phyloP scores from a whole-genome alignment of 176 grass and related monocot species.

The Eragrostis nindensis region DNA sequence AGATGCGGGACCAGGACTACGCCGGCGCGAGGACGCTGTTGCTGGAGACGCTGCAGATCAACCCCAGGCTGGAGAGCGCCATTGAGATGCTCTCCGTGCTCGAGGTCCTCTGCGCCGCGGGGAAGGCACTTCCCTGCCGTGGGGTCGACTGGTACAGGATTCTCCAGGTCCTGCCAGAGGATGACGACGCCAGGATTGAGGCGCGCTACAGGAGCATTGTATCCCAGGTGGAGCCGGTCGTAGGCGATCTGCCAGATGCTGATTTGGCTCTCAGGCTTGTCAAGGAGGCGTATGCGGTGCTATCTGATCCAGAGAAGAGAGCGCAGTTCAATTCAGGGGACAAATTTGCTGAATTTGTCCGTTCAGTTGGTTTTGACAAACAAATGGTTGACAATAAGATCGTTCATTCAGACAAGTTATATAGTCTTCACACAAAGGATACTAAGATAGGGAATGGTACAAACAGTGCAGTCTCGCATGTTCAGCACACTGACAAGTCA shows the following conservation, averaged over 20 bases:
- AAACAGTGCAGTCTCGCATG: neutral
- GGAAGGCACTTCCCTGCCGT: neutral
- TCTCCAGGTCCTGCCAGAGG: constrained; percentile 57
- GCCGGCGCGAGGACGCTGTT: constrained; percentile 56
- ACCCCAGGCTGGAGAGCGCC: constrained; percentile 53
- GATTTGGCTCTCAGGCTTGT: constrained; percentile 53
- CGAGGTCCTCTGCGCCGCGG: constrained; percentile 74
- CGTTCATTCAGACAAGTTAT: neutral
- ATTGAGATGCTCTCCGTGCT: constrained; percentile 64
- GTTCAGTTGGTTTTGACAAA: neutral
- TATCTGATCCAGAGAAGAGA: constrained; percentile 57
- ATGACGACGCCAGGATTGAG: constrained; percentile 41
- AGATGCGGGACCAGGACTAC: constrained; percentile 59
- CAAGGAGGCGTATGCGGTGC: constrained; percentile 53
- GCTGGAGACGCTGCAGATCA: constrained; percentile 63
- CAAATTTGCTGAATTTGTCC: neutral
- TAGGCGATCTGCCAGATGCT: constrained; percentile 39
- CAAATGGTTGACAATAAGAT: neutral
- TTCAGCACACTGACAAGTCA: neutral
- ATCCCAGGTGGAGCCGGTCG: constrained; percentile 43
- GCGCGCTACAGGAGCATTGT: constrained; percentile 50
- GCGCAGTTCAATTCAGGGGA: constrained; percentile 41
- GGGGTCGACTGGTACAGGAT: constrained; percentile 61
- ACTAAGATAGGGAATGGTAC: neutral
- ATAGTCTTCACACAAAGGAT: neutral